Base-by-base conservation (phyloP, 148 eudicot genomes). In the Silene latifolia region DNA sequence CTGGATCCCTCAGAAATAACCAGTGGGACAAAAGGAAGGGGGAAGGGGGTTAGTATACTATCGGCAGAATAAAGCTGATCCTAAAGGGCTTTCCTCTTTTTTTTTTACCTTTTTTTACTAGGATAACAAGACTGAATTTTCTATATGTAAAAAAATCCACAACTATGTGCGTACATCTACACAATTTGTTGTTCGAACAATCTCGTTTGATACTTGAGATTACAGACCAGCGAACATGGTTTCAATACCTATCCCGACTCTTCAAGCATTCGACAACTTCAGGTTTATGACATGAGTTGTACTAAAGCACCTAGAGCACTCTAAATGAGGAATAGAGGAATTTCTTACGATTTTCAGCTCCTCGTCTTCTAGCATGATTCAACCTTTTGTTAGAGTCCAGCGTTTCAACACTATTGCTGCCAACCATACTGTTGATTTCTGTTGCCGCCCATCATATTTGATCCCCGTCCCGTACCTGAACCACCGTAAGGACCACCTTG, bases 381-480 rank as follows among this genome's bases (percentile, higher is more conserved):
- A 39, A 39, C 56, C 44, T 20, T 66, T 13, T 65, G 53, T 5
- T n/a, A 19, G 18, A 25, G 39, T 27, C 17, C 0, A 13, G 54
- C 12, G 54, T 48, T 48, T 48, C 56, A 25, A 10, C 25, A 19
- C 67, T 74, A 81, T 64, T 86, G 85, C 76, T 82, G 83, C 87
- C 88, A 84, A 62, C 91, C 88, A 76, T 83, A 85, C 51, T 84
- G 91, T 75, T 86, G 85, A 76, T 83, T 84, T 17, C 87, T 83
- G 72, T 81, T 88, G 63, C 84, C 80, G 24, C 84, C 87, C 71
- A 77, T 76, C 84, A 80, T 84, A 71, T 60, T 87, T 54, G 87
- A 84, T 14, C 91, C 89, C 32, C 89, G 82, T 20, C 91, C 85
- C 25, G 82, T 47, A 39, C 88, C 82, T 1, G 91, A 85, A 59